These are phyloP conservation scores for Hemileia vastatrix DNA, from an alignment of 1,284 basidiomycete species.

Conservation along the genomic window DNA sequence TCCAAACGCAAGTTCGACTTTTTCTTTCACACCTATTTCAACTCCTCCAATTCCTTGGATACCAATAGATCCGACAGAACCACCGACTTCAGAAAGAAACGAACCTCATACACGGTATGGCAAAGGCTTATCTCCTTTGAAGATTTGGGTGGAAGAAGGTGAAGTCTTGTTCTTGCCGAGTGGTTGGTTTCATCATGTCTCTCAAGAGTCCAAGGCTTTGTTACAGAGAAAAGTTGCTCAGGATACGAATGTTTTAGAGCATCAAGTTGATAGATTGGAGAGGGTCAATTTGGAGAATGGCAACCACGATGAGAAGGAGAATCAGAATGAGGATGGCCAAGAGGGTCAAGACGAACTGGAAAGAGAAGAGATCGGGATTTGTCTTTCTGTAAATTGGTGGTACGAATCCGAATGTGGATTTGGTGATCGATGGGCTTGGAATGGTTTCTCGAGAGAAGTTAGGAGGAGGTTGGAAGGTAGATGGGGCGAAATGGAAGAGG, in stretches of 20 bases:
- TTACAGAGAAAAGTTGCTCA: background rate
- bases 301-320: conserved; percentile 35
- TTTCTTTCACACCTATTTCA: background rate
- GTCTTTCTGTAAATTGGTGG: conserved; percentile 39
- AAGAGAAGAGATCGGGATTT: conserved; percentile 27
- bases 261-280: conserved; percentile 26
- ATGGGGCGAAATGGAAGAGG: background rate
- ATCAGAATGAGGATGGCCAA: conserved; percentile 25
- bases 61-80: conserved; percentile 31
- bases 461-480: background rate
- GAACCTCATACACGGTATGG: conserved; percentile 26
- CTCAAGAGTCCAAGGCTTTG: background rate
- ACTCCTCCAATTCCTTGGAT: conserved; percentile 34
- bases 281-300: too few species aligned
- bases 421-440: background rate
- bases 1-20: background rate
- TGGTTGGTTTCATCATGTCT: conserved; percentile 22
- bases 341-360: background rate
- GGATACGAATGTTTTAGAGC: background rate
- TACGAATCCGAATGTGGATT: conserved; percentile 27
- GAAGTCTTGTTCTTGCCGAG: conserved; percentile 36
- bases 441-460: background rate
- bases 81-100: conserved; percentile 28
- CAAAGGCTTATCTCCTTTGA: conserved; percentile 30
- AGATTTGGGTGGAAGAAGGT: conserved; percentile 32